These are phyloP conservation scores for Eucalyptus camaldulensis DNA, from an alignment of 345 rosid species.

Conservation along the genomic window DNA sequence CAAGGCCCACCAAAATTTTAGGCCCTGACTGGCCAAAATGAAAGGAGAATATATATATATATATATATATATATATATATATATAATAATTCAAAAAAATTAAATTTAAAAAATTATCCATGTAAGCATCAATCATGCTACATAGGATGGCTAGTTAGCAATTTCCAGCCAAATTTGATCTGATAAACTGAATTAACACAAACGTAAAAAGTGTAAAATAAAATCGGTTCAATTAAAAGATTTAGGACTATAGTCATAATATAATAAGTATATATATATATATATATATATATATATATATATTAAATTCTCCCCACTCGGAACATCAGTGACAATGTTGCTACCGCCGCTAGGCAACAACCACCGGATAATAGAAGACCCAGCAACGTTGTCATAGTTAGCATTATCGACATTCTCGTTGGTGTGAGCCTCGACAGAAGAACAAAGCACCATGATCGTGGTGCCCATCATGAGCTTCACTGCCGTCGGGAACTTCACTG, in stretches of 20 bases:
- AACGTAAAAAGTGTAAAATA: no score
- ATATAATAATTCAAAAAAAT: no score
- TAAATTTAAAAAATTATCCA: no score
- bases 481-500: not conserved
- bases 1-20: accelerated
- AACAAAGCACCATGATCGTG: not conserved
- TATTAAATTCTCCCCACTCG: not conserved
- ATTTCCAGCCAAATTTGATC: not conserved
- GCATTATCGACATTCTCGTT: not conserved
- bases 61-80: no score
- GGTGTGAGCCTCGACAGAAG: not conserved
- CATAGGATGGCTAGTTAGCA: no score
- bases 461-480: not conserved
- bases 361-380: not conserved
- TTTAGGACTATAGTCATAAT: accelerated
- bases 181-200: not conserved
- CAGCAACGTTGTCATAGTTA: not conserved
- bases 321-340: not conserved
- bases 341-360: not conserved
- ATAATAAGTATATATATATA: no score
- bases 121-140: not conserved
- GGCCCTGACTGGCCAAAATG: accelerated
- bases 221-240: no score
- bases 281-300: no score
- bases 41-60: no score